Base-by-base conservation (phyloP, 331 rosid genomes). In the Rhamnella rubrinervis region DNA sequence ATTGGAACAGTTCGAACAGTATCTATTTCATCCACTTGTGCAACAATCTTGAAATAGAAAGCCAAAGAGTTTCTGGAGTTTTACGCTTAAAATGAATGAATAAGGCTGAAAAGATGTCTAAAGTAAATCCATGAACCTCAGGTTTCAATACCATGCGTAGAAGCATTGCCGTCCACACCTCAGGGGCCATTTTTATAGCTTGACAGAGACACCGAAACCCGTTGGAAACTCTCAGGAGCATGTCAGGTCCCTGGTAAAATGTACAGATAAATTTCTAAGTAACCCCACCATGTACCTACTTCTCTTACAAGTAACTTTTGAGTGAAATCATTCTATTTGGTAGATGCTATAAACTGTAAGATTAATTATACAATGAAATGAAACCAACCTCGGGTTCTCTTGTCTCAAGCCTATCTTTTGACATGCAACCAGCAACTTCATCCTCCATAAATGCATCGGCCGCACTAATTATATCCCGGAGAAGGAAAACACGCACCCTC, bases 401-500 rank as follows among this genome's bases (percentile, higher is more conserved):
- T 70, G 68, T 58, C 41, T 69, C 81, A 57, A 66, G 86, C 39
- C 71, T 78, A 75, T 86, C 88, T 47, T 79, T 75, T 51, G 75
- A 78, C 39, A 71, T 57, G 60, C 71, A 67, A 26, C 73, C 83
- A 49, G 83, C 75, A 62, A 87, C 81, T 85, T 93, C 88, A 67
- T 89, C 92, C 71, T 84, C 78, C 75, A 95, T 68, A 70, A 84
- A 85, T 26, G 78, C 77, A 75, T 91, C 90, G 66, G 92, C 89
- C 23, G 87, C 93, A 62, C 73, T 83, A 61, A 91, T 76, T 69
- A 91, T 86, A 79, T 95, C 97, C 35, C 87, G 88, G 49, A 89
- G 80, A 72, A 95, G 91, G 84, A 84, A 91, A 70, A 89, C 85
- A 10, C 97, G 97, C 63, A 95, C 96, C 77, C 98, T 87, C 61